Conservation (phyloP, 257 asterid species). For the Penstemon davidsonii region DNA sequence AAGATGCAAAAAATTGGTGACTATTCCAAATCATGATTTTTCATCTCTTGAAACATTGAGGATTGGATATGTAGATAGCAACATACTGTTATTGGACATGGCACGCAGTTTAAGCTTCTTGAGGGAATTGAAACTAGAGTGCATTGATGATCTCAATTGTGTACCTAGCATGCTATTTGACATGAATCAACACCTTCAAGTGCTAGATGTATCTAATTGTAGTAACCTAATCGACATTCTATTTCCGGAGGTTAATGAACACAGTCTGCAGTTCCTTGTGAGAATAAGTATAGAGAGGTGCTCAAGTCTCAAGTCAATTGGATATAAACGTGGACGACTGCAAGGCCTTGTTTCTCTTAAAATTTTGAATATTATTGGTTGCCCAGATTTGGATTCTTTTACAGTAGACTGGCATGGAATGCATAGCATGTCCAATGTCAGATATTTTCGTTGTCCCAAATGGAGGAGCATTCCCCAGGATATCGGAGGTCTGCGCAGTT, state of each 20-base stretch:
- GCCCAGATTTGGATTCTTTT: slow-evolving; percentile 19
- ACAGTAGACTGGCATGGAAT: neutral
- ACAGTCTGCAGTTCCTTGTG: neutral
- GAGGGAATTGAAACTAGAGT: fast-evolving
- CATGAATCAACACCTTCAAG: neutral
- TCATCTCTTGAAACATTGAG: neutral
- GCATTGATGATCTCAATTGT: neutral
- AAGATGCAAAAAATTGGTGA: neutral
- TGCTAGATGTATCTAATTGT: fast-evolving
- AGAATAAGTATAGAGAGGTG: neutral
- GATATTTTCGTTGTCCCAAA: neutral
- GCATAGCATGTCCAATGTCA: neutral
- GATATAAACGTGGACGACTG: neutral
- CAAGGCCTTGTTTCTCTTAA: slow-evolving; percentile 5
- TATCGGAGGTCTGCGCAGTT: neutral
- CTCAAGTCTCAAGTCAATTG: too few species aligned
- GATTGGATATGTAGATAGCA: too few species aligned
- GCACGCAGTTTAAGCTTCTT: too few species aligned
- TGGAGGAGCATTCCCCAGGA: slow-evolving; percentile 3
- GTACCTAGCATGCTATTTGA: slow-evolving; percentile 2
- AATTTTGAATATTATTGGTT: fast-evolving
- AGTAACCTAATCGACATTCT: neutral
- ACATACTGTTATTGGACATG: too few species aligned
- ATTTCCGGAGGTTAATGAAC: neutral
- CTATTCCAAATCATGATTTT: neutral